A percentile compares a stretch with the other conserved stretches of the same genome.
These are phyloP conservation scores for Colletotrichum falcatum DNA, from an alignment of 2,329 filamentous ascomycete species.

Conservation along the genomic window DNA sequence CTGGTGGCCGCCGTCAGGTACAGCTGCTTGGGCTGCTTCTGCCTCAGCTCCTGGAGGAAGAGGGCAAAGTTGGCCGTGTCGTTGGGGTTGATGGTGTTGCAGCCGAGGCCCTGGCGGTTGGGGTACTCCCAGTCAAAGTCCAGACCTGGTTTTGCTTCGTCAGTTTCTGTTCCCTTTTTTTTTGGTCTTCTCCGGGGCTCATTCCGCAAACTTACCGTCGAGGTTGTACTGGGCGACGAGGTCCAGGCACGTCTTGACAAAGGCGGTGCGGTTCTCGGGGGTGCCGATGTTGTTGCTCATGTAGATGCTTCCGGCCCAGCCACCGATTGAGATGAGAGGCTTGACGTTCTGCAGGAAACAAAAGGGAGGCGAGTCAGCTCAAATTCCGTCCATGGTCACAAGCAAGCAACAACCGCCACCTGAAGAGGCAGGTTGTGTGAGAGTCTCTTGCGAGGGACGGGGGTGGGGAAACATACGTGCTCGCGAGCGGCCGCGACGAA, in stretches of 20 bases:
- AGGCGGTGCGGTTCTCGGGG: slow-evolving; percentile 43
- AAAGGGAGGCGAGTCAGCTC: background rate
- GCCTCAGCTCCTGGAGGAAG: slow-evolving; percentile 36
- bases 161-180: background rate
- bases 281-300: slow-evolving; percentile 30
- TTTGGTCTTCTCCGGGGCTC: too few relatives aligned
- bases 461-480: slow-evolving; percentile 4
- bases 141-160: slow-evolving; percentile 3
- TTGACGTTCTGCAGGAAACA: slow-evolving; percentile 19
- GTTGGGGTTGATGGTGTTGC: slow-evolving; percentile 34
- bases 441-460: too few relatives aligned
- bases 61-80: slow-evolving; percentile 36
- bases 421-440: too few relatives aligned
- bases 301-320: slow-evolving; percentile 37
- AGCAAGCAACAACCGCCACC: too few relatives aligned
- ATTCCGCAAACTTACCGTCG: slow-evolving; percentile 18
- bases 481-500: slow-evolving; percentile 23
- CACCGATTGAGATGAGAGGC: slow-evolving; percentile 33
- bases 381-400: too few relatives aligned
- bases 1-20: slow-evolving; percentile 36
- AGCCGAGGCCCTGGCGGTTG: slow-evolving; percentile 38
- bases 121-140: slow-evolving; percentile 45
- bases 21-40: slow-evolving; percentile 38
- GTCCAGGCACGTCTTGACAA: slow-evolving; percentile 42
- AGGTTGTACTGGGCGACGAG: slow-evolving; percentile 41